Percentiles rank a stretch among this genome's conserved stretches.
Conservation (phyloP, 768 basidiomycete species). For the Amanita thiersii region DNA sequence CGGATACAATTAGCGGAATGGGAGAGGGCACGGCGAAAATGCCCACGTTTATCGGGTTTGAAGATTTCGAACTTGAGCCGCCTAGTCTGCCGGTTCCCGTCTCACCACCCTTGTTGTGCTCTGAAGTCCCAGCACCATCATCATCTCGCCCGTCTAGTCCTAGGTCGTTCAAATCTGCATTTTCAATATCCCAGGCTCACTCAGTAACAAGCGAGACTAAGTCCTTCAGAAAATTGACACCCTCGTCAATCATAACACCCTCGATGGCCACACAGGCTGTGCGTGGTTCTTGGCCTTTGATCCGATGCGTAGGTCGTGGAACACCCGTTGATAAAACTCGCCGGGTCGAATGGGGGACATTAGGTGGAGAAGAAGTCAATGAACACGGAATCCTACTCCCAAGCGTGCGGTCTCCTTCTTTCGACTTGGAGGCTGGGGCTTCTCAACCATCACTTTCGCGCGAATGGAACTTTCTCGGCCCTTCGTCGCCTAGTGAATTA, state of each 20-base stretch:
- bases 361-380: slow-evolving; percentile 26
- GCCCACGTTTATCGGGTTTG: slow-evolving; percentile 30
- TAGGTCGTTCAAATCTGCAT: slow-evolving; percentile 26
- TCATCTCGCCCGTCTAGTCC: slow-evolving; percentile 25
- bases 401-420: slow-evolving; percentile 25
- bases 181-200: slow-evolving; percentile 23
- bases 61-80: slow-evolving; percentile 39
- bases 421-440: slow-evolving; percentile 25
- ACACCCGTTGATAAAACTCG: slow-evolving; percentile 39
- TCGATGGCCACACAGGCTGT: slow-evolving; percentile 19
- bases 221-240: slow-evolving; percentile 18
- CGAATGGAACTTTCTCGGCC: slow-evolving; percentile 31
- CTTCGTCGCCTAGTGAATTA: slow-evolving; percentile 16
- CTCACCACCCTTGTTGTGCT: slow-evolving; percentile 29
- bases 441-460: slow-evolving; percentile 27
- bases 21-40: slow-evolving; percentile 14
- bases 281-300: slow-evolving; percentile 35
- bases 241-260: slow-evolving; percentile 20
- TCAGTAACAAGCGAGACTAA: slow-evolving; percentile 15
- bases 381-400: slow-evolving; percentile 41
- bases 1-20: slow-evolving; percentile 11
- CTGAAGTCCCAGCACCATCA: slow-evolving; percentile 22
- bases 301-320: slow-evolving; percentile 37
- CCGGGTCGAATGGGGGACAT: slow-evolving; percentile 36
- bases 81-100: slow-evolving; percentile 32